Evolutionary conservation across 2,329 filamentous ascomycete genomes (phyloP).

Genomic region (Pezicula radicicola): DNA sequence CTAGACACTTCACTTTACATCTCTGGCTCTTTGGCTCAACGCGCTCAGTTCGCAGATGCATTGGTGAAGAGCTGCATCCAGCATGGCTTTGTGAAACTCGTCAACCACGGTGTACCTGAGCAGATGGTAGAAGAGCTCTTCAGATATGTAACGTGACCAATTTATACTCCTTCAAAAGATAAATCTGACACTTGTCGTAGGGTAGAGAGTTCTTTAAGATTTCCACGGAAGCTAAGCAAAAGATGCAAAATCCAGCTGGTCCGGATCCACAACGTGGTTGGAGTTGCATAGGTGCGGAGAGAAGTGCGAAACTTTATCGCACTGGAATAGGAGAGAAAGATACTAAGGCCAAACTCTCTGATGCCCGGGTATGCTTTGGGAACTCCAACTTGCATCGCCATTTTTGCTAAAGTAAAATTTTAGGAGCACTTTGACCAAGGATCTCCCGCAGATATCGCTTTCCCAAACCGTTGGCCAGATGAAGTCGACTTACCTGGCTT

Average conservation of each 20-base stretch:
- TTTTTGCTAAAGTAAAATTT: not conserved
- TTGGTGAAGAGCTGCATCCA: not conserved
- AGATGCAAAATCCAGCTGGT: not conserved
- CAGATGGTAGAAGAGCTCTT: slow-evolving; percentile 1
- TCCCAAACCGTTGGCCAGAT: slow-evolving; percentile 43
- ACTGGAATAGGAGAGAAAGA: not conserved
- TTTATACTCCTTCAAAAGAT: not conserved
- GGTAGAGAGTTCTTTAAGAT: not conserved
- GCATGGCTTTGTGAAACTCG: slow-evolving; percentile 6
- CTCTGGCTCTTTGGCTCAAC: no score
- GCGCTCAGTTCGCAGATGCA: no score
- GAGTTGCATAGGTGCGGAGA: slow-evolving; percentile 1
- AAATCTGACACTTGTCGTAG: not conserved
- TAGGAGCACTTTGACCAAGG: slow-evolving; percentile 13
- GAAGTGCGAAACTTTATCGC: not conserved
- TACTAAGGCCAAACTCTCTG: not conserved
- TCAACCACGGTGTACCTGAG: slow-evolving; percentile 5
- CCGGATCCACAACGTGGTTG: slow-evolving; percentile 5
- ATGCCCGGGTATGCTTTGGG: not conserved
- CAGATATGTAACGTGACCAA: not conserved
- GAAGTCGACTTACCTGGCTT: slow-evolving; percentile 39
- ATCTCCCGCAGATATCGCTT: slow-evolving; percentile 1
- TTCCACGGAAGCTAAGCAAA: not conserved
- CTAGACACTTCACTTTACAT: no score
- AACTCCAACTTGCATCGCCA: not conserved